Conservation (phyloP, 305 asterid genomes). For the Ruellia speciosa region DNA sequence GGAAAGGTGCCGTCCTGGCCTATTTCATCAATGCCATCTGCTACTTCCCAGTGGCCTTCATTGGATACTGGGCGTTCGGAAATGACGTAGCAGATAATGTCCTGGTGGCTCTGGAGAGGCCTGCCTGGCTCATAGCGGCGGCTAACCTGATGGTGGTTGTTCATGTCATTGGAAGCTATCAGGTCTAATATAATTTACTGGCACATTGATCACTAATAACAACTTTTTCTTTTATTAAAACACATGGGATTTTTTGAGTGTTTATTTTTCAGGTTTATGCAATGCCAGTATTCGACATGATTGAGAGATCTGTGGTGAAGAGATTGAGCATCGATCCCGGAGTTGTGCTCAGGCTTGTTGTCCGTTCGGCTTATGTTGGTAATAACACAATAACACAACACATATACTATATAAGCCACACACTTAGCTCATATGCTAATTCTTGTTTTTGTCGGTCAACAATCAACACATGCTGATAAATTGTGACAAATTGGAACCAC, state of each 20-base stretch:
- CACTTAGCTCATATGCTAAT: too few relatives aligned
- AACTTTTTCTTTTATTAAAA: too few relatives aligned
- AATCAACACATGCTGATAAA: too few relatives aligned
- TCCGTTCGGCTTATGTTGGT: conserved; percentile 65
- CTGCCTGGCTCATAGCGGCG: conserved; percentile 91
- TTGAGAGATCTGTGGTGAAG: conserved; percentile 41
- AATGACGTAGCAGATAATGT: conserved; percentile 71
- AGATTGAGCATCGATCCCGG: conserved; percentile 35
- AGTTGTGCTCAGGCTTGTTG: conserved; percentile 47
- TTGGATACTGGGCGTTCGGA: conserved; percentile 93
- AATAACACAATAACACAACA: conserved; percentile 17
- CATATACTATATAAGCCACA: too few relatives aligned
- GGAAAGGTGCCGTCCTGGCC: conserved; percentile 88
- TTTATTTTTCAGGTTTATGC: conserved; percentile 98
- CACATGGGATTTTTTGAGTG: too few relatives aligned
- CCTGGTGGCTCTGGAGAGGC: conserved; percentile 63
- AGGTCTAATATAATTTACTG: too few relatives aligned
- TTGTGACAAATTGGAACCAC: too few relatives aligned
- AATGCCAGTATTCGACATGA: conserved; percentile 78
- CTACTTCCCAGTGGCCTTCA: conserved; percentile 80
- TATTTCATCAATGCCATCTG: conserved; percentile 67
- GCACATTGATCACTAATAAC: too few relatives aligned
- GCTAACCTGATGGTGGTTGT: conserved; percentile 88
- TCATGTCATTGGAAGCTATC: conserved; percentile 93
- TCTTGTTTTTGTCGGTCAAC: not conserved